Evolutionary conservation across 768 basidiomycete species (phyloP).

Genomic region (Phanerochaete sordida): DNA sequence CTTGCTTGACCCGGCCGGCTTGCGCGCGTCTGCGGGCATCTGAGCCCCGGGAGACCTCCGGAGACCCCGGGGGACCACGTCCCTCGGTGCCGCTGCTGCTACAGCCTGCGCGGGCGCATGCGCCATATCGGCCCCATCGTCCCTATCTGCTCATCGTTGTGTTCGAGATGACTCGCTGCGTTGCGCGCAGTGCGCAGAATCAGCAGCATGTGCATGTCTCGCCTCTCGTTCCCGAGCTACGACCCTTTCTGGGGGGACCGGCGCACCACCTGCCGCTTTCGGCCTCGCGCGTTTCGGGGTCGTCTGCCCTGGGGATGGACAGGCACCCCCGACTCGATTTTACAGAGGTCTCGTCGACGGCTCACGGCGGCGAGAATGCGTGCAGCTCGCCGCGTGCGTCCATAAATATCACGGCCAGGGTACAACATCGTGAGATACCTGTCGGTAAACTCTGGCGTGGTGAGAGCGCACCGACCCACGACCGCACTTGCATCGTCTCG

Average conservation of each 20-base stretch:
- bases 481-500: background rate
- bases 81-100: conserved; percentile 1
- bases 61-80: background rate
- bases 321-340: background rate
- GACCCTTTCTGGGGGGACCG: background rate
- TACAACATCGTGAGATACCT: background rate
- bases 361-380: background rate
- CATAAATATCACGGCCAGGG: background rate
- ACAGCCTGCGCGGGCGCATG: background rate
- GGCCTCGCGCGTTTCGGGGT: conserved; percentile 2
- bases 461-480: background rate
- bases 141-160: background rate
- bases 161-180: background rate
- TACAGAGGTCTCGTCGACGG: background rate
- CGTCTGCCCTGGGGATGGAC: too few relatives aligned
- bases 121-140: background rate
- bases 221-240: background rate
- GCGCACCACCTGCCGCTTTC: background rate
- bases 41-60: background rate
- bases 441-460: background rate
- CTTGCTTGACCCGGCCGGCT: background rate
- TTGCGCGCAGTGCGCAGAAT: background rate
- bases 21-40: background rate
- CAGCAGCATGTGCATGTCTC: background rate
- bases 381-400: background rate